These are phyloP conservation scores for Herpotrichia juniperi DNA, from an alignment of 2,329 filamentous ascomycete genomes.

Conservation along the genomic window DNA sequence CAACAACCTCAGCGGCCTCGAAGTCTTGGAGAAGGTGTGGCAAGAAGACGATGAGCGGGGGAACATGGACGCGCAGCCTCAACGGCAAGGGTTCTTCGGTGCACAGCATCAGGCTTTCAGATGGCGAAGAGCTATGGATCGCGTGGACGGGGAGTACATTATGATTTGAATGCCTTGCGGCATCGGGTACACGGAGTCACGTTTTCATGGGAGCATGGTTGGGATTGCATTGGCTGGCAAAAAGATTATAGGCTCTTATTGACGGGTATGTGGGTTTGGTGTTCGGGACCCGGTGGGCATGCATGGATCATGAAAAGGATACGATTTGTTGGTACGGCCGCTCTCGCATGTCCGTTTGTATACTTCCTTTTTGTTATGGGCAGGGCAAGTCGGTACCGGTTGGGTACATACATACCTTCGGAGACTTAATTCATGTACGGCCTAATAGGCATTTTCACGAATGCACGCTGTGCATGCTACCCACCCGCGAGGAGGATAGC, in stretches of 20 bases:
- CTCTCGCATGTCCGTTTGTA: constrained; percentile 9
- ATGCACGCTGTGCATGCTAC: too few relatives aligned
- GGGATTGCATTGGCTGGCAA: constrained; percentile 18
- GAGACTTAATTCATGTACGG: too few relatives aligned
- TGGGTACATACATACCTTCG: neutral
- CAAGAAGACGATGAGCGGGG: constrained; percentile 55
- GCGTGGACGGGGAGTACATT: constrained; percentile 59
- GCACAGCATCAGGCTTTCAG: constrained; percentile 47
- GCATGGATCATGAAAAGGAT: constrained; percentile 13
- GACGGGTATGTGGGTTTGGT: constrained; percentile 15
- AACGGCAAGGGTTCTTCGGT: constrained; percentile 26
- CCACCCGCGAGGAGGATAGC: too few relatives aligned
- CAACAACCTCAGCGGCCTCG: constrained; percentile 87
- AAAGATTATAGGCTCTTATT: constrained; percentile 13
- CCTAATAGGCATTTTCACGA: too few relatives aligned
- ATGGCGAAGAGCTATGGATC: constrained; percentile 59
- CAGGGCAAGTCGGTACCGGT: constrained; percentile 12
- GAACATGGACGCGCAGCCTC: constrained; percentile 22
- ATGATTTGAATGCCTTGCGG: constrained; percentile 48
- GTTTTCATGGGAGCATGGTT: neutral
- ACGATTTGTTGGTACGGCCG: neutral
- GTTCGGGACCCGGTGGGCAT: constrained; percentile 9
- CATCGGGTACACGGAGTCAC: constrained; percentile 17
- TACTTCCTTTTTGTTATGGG: constrained; percentile 15
- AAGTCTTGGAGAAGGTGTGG: constrained; percentile 88